These are phyloP conservation scores for Psophocarpus tetragonolobus DNA, from an alignment of 306 rosid species.

Conservation along the genomic window DNA sequence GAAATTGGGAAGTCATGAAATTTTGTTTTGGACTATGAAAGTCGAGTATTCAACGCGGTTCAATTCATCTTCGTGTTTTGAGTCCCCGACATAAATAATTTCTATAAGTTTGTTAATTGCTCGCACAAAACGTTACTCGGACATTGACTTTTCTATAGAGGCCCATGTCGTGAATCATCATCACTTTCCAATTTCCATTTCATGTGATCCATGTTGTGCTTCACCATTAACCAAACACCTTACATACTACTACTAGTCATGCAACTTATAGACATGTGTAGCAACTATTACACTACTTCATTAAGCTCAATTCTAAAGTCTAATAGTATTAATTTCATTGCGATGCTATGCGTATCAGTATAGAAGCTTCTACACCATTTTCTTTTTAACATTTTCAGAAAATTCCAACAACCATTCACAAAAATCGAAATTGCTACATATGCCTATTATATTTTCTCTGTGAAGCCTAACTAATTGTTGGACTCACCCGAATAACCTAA, in stretches of 20 bases:
- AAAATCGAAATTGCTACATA: not conserved
- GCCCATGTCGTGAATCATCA: conserved; percentile 1
- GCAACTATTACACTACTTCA: too few relatives aligned
- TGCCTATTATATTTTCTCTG: too few relatives aligned
- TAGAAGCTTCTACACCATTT: not conserved
- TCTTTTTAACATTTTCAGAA: not conserved
- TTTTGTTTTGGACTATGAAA: not conserved
- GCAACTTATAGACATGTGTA: too few relatives aligned
- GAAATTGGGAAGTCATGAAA: not conserved
- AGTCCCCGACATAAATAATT: not conserved
- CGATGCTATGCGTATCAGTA: not conserved
- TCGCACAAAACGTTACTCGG: conserved; percentile 28
- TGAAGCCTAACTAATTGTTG: not conserved
- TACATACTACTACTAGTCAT: too few relatives aligned
- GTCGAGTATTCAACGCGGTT: conserved; percentile 41
- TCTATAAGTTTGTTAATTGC: not conserved
- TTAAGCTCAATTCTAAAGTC: not conserved
- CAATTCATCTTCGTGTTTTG: not conserved
- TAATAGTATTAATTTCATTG: not conserved
- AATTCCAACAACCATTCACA: not conserved
- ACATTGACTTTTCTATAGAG: conserved; percentile 20
- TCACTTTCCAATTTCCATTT: not conserved
- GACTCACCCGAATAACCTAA: not conserved
- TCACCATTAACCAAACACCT: too few relatives aligned
- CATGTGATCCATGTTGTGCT: not conserved